Evolutionary conservation across 192 early-diverging fungal species (phyloP).

Genomic region (Umbelopsis isabellina): DNA sequence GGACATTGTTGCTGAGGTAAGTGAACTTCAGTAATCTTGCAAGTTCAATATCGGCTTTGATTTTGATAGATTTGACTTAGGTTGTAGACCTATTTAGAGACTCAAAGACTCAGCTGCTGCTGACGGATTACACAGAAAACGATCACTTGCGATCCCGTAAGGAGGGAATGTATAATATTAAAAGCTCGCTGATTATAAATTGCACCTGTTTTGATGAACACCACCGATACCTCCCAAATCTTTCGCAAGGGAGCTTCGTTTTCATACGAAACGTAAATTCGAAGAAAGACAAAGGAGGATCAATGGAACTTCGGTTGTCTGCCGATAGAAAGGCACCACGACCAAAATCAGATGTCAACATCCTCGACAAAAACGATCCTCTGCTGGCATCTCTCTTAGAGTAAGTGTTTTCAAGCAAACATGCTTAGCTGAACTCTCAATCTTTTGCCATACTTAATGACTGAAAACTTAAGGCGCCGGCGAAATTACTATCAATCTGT

Average conservation of each 20-base stretch:
- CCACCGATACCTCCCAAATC: not conserved
- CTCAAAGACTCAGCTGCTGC: not conserved
- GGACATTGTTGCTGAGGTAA: constrained; percentile 4
- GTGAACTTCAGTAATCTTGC: not conserved
- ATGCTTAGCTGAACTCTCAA: not conserved
- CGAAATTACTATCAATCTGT: not conserved
- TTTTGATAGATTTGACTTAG: not conserved
- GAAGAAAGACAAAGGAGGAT: not conserved
- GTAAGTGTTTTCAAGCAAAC: not conserved
- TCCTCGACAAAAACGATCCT: not conserved
- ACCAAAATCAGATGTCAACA: not conserved
- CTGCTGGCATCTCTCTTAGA: not conserved
- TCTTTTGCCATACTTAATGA: not conserved
- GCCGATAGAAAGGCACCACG: not conserved
- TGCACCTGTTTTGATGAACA: not conserved
- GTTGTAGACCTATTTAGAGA: not conserved
- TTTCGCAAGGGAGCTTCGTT: not conserved
- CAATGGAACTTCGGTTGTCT: not conserved
- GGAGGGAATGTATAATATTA: not conserved
- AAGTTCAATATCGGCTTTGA: not conserved
- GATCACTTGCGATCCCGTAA: not conserved
- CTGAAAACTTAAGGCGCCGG: not conserved
- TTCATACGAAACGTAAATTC: not conserved
- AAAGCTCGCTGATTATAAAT: not conserved
- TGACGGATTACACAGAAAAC: constrained; percentile 7